Base-by-base conservation (phyloP, 345 rosid species). In the Populus euphratica region DNA sequence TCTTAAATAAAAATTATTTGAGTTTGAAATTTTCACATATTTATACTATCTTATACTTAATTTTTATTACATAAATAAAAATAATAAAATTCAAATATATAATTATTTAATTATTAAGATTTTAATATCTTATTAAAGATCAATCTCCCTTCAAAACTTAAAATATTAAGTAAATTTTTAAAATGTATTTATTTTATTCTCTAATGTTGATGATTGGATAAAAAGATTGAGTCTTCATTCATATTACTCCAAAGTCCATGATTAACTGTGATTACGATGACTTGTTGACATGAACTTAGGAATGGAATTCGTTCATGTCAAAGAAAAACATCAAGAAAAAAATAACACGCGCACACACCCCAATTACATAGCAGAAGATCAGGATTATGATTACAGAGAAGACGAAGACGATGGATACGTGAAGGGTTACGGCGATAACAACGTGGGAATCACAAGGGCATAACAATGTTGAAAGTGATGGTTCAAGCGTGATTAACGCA, bases 21-120 rank as follows among this genome's bases (percentile, higher is more conserved):
- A 4, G 4, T 0, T 33, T 33, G 0, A 33, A 33, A 33, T 0
- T 33, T 33, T 0, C 0, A 33, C 0, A 33, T 0, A 33, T 4
- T 33, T 5, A 33, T 5, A 5, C 5, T 33, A 4, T 4, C 4
- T 33, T 4, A 0, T 33, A 0, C 0, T 33, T 33, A 33, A 33
- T 33, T 33, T 33, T 33, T 33, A 33, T 33, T 0, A 33, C 3
- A 33, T 33, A 33, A 33, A 4, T 33, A 4, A 0, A 33, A 33
- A 33, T 33, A 0, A 33, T 4, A 4, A 33, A 0, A 33, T 33
- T 33, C 0, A 2, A 33, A 33, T 4, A 0, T 0, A 4, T 33
- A 0, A 33, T 4, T 33, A 0, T 5, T 33, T 33, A 0, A 5
- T 33, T 0, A 33, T 33, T 0, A 33, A 33, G 4, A 33, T 0